Evolutionary conservation across 305 asterid genomes (phyloP).

Genomic region (Rubia balearica): DNA sequence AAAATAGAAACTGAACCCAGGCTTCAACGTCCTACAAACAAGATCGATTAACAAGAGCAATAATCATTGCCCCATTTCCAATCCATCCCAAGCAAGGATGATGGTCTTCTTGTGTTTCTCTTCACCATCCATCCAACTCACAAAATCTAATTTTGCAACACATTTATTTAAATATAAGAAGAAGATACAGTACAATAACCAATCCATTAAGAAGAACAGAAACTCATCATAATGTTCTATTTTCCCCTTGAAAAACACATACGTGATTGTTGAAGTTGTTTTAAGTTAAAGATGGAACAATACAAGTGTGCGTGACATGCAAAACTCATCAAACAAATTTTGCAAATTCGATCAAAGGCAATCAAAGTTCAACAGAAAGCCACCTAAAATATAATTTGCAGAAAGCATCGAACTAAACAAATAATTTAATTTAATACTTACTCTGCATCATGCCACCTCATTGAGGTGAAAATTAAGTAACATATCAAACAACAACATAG

Average conservation of each 20-base stretch:
- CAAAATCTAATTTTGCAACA: background rate
- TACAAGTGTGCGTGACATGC: background rate
- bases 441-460: conserved; percentile 31
- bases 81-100: background rate
- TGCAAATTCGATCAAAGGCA: background rate
- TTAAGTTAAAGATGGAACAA: background rate
- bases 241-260: background rate
- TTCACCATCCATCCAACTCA: background rate
- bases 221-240: background rate
- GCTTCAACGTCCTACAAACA: background rate
- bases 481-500: conserved; percentile 38
- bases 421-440: conserved; percentile 26
- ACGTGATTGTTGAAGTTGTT: background rate
- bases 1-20: background rate
- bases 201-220: background rate
- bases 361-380: background rate
- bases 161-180: background rate
- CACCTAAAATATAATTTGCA: conserved; percentile 8
- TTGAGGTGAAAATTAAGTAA: conserved; percentile 32
- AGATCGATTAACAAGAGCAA: background rate
- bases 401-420: background rate
- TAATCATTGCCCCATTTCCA: background rate
- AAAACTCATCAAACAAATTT: background rate
- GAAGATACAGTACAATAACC: background rate
- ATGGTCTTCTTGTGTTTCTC: background rate